Conservation (phyloP, 495 filamentous ascomycete genomes). For the Aspergillus hancockii region DNA sequence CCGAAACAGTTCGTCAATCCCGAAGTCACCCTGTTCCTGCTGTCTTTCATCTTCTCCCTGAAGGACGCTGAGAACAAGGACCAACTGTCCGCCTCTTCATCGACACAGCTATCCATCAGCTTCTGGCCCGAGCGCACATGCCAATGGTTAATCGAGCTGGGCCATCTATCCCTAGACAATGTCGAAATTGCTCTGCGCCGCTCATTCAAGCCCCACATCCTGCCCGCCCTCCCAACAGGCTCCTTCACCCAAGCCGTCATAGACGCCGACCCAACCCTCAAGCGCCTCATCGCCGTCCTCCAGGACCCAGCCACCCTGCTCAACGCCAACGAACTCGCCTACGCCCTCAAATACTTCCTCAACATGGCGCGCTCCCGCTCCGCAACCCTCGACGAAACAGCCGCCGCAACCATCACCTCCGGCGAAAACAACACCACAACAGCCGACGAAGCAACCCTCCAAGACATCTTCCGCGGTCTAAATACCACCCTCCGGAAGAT, state of each 20-base stretch:
- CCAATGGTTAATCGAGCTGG: constrained; percentile 61
- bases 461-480: constrained; percentile 40
- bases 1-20: constrained; percentile 37
- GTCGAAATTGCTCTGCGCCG: constrained; percentile 59
- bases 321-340: constrained; percentile 46
- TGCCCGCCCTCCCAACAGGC: constrained; percentile 51
- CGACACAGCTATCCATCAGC: constrained; percentile 44
- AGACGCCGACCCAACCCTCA: constrained; percentile 60
- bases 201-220: constrained; percentile 46
- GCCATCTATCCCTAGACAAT: constrained; percentile 62
- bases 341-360: constrained; percentile 41
- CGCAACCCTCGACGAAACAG: constrained; percentile 29
- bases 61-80: constrained; percentile 21
- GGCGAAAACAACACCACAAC: constrained; percentile 31
- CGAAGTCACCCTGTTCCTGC: constrained; percentile 49
- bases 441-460: constrained; percentile 31
- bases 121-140: constrained; percentile 54
- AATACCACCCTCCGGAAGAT: constrained; percentile 61
- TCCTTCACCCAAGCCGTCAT: constrained; percentile 60
- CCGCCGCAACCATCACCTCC: constrained; percentile 32
- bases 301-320: constrained; percentile 39
- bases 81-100: constrained; percentile 25
- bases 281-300: constrained; percentile 58
- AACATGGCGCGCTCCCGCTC: constrained; percentile 37
- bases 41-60: constrained; percentile 55